These are phyloP conservation scores for Primulina huaijiensis DNA, from an alignment of 257 asterid genomes.

Conservation along the genomic window DNA sequence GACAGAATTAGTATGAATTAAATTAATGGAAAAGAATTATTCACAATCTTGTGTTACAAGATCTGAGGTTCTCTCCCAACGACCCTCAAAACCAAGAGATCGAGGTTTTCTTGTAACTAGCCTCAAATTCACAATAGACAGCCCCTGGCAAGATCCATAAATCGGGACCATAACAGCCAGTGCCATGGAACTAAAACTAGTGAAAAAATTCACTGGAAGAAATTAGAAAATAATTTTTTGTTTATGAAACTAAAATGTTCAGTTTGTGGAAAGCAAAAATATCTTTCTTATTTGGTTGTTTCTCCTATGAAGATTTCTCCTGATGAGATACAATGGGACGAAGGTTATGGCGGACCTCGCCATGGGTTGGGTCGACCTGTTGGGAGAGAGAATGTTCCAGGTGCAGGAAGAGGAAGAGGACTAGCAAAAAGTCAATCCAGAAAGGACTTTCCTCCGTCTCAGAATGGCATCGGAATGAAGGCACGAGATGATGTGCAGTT, in stretches of 20 bases:
- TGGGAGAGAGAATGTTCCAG: slow-evolving; percentile 38
- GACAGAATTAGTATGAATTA: too few species aligned
- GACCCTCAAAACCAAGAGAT: too few species aligned
- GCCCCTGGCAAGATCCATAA: too few species aligned
- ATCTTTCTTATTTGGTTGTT: slow-evolving; percentile 3
- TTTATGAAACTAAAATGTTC: neutral
- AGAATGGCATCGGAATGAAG: slow-evolving; percentile 74
- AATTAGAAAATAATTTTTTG: neutral
- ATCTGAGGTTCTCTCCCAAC: too few species aligned
- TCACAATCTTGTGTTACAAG: too few species aligned
- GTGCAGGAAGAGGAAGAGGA: slow-evolving; percentile 63
- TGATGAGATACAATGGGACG: slow-evolving; percentile 70
- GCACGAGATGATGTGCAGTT: slow-evolving; percentile 67
- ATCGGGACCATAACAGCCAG: neutral
- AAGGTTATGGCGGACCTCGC: slow-evolving; percentile 43
- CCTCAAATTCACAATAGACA: too few species aligned
- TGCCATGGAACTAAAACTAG: slow-evolving; percentile 12
- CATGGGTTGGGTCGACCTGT: slow-evolving; percentile 38
- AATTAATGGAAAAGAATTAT: too few species aligned
- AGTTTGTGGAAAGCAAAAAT: neutral
- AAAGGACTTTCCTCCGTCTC: slow-evolving; percentile 71
- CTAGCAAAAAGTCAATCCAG: slow-evolving; percentile 42
- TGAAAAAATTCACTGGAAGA: neutral
- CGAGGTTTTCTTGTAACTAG: too few species aligned
- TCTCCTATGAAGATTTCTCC: slow-evolving; percentile 48